Evolutionary conservation across 2,329 filamentous ascomycete species (phyloP).

Genomic region (Neoarthrinium moseri): DNA sequence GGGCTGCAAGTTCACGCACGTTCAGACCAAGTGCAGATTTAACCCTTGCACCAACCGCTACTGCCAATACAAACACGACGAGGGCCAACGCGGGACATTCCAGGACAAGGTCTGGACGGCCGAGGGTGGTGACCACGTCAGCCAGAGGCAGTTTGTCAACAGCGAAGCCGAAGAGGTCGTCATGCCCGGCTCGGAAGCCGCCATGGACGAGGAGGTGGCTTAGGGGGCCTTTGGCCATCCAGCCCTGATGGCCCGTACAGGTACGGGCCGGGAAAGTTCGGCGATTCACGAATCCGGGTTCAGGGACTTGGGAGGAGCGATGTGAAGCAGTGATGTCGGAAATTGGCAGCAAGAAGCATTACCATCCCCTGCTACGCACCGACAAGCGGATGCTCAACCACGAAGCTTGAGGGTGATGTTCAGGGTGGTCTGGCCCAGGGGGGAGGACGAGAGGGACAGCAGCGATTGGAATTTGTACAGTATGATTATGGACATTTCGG

Average conservation of each 20-base stretch:
- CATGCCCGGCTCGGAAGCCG: conserved; percentile 50
- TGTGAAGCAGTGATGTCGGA: background rate
- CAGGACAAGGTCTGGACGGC: conserved; percentile 91
- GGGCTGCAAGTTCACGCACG: conserved; percentile 88
- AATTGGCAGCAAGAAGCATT: too few species aligned
- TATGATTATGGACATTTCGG: background rate
- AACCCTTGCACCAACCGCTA: conserved; percentile 87
- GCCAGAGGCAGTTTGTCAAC: conserved; percentile 84
- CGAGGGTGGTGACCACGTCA: conserved; percentile 68
- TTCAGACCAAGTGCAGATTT: conserved; percentile 82
- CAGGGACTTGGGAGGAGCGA: background rate
- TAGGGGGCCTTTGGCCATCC: conserved; percentile 14
- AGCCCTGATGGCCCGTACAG: background rate
- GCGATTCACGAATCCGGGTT: background rate
- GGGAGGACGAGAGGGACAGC: conserved; percentile 6
- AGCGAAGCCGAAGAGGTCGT: conserved; percentile 69
- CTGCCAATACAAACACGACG: conserved; percentile 86
- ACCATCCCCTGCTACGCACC: too few species aligned
- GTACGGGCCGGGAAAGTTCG: background rate
- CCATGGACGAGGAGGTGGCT: conserved; percentile 36
- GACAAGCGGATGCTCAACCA: too few species aligned
- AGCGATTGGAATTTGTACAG: conserved; percentile 3
- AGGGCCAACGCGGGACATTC: conserved; percentile 83
- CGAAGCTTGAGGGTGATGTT: too few species aligned
- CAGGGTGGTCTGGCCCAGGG: background rate